Percentiles rank a stretch among this genome's conserved stretches.
Evolutionary conservation across 768 basidiomycete genomes (phyloP).

Genomic region (Naganishia kalamii): DNA sequence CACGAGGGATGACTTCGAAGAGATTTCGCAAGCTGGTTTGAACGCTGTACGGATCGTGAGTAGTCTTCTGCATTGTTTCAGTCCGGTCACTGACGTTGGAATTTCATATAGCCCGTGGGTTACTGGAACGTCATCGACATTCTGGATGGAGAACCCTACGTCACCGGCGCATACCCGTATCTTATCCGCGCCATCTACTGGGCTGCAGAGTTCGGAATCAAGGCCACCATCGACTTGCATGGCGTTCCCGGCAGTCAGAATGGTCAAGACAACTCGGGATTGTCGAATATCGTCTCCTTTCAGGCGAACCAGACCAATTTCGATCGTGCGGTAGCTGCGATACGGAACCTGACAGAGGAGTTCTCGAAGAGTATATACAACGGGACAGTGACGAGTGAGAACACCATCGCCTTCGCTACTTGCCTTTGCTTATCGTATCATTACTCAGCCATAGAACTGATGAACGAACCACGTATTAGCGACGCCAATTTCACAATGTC

Average conservation of each 20-base stretch:
- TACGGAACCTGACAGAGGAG: slow-evolving; percentile 38
- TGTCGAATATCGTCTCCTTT: slow-evolving; percentile 21
- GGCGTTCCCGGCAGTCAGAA: slow-evolving; percentile 31
- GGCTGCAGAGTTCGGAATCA: slow-evolving; percentile 42
- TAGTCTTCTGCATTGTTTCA: not conserved
- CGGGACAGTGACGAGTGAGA: slow-evolving; percentile 38
- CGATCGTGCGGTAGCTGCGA: slow-evolving; percentile 31
- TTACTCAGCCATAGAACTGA: slow-evolving; percentile 36
- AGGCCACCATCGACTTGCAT: slow-evolving; percentile 38
- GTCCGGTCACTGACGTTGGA: too few species aligned
- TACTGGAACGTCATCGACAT: slow-evolving; percentile 27
- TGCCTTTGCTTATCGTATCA: not conserved
- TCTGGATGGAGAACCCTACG: slow-evolving; percentile 26
- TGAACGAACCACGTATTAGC: slow-evolving; percentile 42
- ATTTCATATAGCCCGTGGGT: slow-evolving; percentile 20
- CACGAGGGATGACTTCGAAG: slow-evolving; percentile 21
- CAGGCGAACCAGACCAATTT: slow-evolving; percentile 31
- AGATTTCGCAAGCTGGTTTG: slow-evolving; percentile 24
- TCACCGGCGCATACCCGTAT: slow-evolving; percentile 29
- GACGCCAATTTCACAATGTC: slow-evolving; percentile 34
- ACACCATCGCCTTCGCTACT: not conserved
- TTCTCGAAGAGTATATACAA: slow-evolving; percentile 38
- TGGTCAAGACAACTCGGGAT: slow-evolving; percentile 37
- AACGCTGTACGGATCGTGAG: slow-evolving; percentile 27
- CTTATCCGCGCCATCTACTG: slow-evolving; percentile 42